Conservation (phyloP, 768 basidiomycete species). For the Candolleomyces aberdarensis region DNA sequence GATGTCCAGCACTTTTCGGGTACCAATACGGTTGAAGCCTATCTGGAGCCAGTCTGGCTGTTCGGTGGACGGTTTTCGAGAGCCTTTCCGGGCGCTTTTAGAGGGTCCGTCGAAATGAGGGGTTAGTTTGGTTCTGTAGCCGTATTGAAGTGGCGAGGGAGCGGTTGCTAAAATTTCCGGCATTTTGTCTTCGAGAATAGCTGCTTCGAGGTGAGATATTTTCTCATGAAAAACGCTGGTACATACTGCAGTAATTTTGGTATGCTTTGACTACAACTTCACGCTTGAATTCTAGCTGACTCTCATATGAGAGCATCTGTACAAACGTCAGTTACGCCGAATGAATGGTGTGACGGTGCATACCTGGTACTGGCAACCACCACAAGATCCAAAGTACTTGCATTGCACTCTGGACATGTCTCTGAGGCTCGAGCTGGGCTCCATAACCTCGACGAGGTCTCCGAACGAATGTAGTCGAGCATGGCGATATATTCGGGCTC, state of each 20-base stretch:
- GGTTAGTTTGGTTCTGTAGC: conserved; percentile 95
- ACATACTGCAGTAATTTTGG: conserved; percentile 63
- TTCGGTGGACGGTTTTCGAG: conserved; percentile 15
- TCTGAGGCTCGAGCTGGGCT: conserved; percentile 60
- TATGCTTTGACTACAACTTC: conserved; percentile 84
- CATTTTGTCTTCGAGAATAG: conserved; percentile 56
- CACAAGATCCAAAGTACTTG: conserved; percentile 86
- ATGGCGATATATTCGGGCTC: conserved; percentile 68
- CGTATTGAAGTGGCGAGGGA: conserved; percentile 85
- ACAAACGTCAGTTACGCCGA: not conserved
- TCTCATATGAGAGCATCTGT: conserved; percentile 84
- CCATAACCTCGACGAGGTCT: conserved; percentile 64
- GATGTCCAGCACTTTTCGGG: conserved; percentile 79
- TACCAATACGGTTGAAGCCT: conserved; percentile 84
- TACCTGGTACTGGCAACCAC: conserved; percentile 94
- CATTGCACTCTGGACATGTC: conserved; percentile 69
- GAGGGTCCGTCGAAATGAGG: conserved; percentile 90
- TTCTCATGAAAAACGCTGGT: not conserved
- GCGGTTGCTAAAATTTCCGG: conserved; percentile 74
- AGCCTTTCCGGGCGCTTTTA: conserved; percentile 29
- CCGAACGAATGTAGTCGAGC: conserved; percentile 71
- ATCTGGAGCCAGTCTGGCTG: conserved; percentile 76
- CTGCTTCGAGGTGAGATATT: conserved; percentile 1
- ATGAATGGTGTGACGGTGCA: not conserved
- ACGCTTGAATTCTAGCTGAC: conserved; percentile 84